Percentiles rank a stretch among this genome's conserved stretches.
Evolutionary conservation across 129 eudicot species (phyloP).

Genomic region (Flaveria linearis): DNA sequence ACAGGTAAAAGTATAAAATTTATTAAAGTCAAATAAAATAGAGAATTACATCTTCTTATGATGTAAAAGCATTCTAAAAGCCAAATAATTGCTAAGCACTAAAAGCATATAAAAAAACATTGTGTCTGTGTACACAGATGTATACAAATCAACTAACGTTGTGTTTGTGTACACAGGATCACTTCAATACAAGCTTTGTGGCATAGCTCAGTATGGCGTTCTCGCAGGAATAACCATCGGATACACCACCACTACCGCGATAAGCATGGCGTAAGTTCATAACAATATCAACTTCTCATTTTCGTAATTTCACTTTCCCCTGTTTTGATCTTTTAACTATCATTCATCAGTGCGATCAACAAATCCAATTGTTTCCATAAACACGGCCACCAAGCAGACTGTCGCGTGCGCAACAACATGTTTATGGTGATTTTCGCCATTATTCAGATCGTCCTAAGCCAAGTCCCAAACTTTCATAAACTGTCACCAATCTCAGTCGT

Average conservation of each 20-base stretch:
- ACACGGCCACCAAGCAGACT: conserved; percentile 51
- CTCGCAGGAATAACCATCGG: conserved; percentile 63
- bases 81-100: background rate
- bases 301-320: background rate
- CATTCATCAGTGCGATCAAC: conserved; percentile 52
- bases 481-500: conserved; percentile 57
- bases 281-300: background rate
- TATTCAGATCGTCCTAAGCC: conserved; percentile 57
- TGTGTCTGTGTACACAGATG: conserved; percentile 19
- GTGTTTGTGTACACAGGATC: conserved; percentile 42
- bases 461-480: conserved; percentile 70
- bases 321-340: background rate
- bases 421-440: conserved; percentile 63
- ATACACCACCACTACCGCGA: conserved; percentile 75
- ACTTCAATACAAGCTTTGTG: conserved; percentile 47
- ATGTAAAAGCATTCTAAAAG: background rate
- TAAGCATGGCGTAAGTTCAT: conserved; percentile 78
- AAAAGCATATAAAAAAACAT: background rate
- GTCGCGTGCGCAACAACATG: conserved; percentile 40
- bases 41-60: background rate
- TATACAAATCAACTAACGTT: too few relatives aligned
- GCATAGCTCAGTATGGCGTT: conserved; percentile 54
- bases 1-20: too few relatives aligned
- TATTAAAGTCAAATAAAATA: too few relatives aligned
- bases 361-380: conserved; percentile 71